Conservation (phyloP, 164 flowering plant genomes). For the Annona cherimola region DNA sequence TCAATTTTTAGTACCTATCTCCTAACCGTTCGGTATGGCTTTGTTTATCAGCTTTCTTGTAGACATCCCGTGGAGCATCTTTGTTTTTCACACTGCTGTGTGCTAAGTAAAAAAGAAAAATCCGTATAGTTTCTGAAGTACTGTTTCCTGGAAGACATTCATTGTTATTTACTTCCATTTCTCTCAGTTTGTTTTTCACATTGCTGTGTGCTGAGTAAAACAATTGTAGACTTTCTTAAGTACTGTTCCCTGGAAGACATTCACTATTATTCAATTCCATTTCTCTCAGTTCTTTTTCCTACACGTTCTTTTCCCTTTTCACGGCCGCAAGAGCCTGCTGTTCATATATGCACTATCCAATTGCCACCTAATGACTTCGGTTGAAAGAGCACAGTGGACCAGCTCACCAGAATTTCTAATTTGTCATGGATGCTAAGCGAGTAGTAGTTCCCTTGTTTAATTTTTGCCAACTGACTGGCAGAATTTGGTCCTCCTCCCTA, state of each 20-base stretch:
- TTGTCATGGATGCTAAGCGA: slow-evolving; percentile 8
- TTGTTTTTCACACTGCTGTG: neutral
- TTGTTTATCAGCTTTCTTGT: neutral
- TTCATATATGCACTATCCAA: slow-evolving; percentile 12
- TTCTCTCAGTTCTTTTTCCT: slow-evolving; percentile 11
- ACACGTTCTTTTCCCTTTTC: slow-evolving; percentile 11
- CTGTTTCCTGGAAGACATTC: neutral
- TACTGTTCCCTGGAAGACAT: neutral
- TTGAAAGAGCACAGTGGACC: slow-evolving; percentile 12
- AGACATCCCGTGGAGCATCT: neutral
- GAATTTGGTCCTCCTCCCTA: slow-evolving; percentile 3
- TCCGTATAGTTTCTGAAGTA: neutral
- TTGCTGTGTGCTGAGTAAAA: neutral
- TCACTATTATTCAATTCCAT: neutral
- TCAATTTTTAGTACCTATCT: slow-evolving; percentile 1
- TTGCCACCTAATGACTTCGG: slow-evolving; percentile 12
- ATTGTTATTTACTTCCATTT: neutral
- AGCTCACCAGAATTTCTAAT: slow-evolving; percentile 12
- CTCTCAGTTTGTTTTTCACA: slow-evolving; percentile 7
- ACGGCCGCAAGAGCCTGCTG: slow-evolving; percentile 9
- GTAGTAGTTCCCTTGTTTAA: slow-evolving; percentile 7
- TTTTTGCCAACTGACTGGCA: slow-evolving; percentile 6
- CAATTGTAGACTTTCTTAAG: neutral
- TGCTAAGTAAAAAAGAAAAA: neutral
- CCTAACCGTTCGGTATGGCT: neutral